phyloP scores from a whole-genome alignment of 2,329 filamentous ascomycete genomes.

The Plectosphaerella cucumerina region DNA sequence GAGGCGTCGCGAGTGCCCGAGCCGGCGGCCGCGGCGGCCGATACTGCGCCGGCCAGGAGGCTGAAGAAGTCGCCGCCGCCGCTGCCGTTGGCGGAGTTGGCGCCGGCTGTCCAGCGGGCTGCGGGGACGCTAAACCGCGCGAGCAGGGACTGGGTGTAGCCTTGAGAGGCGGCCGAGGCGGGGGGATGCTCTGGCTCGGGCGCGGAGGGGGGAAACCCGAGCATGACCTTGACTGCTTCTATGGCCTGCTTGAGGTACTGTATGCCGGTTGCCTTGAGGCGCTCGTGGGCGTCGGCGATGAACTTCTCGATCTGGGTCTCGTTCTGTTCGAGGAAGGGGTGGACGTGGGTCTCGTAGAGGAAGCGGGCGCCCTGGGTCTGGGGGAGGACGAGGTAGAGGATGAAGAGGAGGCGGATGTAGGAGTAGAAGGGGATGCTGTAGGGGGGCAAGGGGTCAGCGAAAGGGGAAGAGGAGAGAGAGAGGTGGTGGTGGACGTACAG shows the following conservation, averaged over 20 bases:
- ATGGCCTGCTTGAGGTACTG: constrained; percentile 69
- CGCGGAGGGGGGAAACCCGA: constrained; percentile 66
- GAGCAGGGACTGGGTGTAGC: constrained; percentile 78
- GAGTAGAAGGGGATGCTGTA: constrained; percentile 87
- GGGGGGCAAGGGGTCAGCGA: background rate
- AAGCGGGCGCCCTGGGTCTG: constrained; percentile 90
- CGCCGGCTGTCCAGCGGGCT: constrained; percentile 52
- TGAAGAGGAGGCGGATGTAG: constrained; percentile 80
- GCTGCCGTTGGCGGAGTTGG: constrained; percentile 21
- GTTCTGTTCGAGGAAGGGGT: constrained; percentile 84
- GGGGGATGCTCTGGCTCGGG: constrained; percentile 31
- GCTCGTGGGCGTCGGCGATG: constrained; percentile 77
- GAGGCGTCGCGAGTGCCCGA: constrained; percentile 6
- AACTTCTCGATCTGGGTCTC: constrained; percentile 86
- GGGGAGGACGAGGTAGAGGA: constrained; percentile 93
- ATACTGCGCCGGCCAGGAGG: constrained; percentile 70
- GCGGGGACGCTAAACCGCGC: constrained; percentile 81
- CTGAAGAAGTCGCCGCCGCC: constrained; percentile 65
- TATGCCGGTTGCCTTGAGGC: constrained; percentile 71
- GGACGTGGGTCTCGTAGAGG: constrained; percentile 79
- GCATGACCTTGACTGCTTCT: constrained; percentile 69
- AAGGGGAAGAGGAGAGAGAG: background rate
- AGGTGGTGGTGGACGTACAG: constrained; percentile 50
- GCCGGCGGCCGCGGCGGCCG: constrained; percentile 49
- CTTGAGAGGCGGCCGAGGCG: constrained; percentile 39